Conservation (phyloP, 352 stramenopile species). For the Lagenidium sp. region DNA sequence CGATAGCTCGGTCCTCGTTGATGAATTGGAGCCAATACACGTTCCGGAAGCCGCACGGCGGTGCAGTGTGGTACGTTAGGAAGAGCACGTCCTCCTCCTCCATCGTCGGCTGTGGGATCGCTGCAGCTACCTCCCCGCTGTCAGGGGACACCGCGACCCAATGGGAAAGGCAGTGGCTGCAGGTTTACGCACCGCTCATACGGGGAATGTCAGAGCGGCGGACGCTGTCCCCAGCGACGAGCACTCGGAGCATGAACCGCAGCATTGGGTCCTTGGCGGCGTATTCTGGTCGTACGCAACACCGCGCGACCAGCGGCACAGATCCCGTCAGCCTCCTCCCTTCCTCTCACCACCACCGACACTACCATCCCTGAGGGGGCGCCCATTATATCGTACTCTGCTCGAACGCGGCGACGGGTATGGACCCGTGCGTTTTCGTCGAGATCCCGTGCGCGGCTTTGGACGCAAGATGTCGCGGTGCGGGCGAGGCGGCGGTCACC, state of each 20-base stretch:
- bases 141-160: no score
- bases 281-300: slow-evolving; percentile 50
- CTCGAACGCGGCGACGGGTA: slow-evolving; percentile 6
- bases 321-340: no score
- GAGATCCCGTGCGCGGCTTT: no score
- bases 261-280: slow-evolving; percentile 28
- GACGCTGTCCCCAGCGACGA: slow-evolving; percentile 25
- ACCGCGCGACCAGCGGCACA: no score
- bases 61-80: slow-evolving; percentile 22
- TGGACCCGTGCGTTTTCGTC: no score
- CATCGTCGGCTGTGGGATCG: slow-evolving; percentile 8
- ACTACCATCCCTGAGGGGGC: no score
- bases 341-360: neutral
- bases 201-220: slow-evolving; percentile 1
- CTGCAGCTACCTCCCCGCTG: slow-evolving; percentile 4
- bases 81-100: slow-evolving; percentile 52
- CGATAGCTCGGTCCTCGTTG: slow-evolving; percentile 20
- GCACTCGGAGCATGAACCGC: slow-evolving; percentile 34
- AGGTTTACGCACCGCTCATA: slow-evolving; percentile 3
- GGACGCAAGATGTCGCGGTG: no score
- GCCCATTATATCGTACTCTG: slow-evolving; percentile 2
- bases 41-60: slow-evolving; percentile 55
- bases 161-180: no score
- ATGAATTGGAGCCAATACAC: slow-evolving; percentile 55
- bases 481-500: no score